Evolutionary conservation across 768 basidiomycete genomes (phyloP).

Genomic region (Boletus rubroflammeus): DNA sequence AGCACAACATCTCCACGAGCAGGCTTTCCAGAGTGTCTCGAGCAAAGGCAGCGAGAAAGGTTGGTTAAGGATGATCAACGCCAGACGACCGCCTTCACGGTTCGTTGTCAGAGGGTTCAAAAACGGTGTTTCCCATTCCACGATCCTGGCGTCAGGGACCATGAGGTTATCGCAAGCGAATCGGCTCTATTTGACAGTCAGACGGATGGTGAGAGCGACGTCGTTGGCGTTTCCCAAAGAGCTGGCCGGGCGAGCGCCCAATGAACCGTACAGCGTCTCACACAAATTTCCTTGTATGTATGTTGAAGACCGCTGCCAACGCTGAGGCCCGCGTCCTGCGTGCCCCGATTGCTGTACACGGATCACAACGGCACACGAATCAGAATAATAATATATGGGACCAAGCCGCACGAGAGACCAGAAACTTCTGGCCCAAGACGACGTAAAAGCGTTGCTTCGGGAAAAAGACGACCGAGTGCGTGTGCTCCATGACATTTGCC

Average conservation of each 20-base stretch:
- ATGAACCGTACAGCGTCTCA: neutral
- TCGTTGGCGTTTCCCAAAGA: neutral
- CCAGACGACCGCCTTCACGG: constrained; percentile 30
- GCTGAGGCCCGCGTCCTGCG: constrained; percentile 1
- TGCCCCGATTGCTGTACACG: constrained; percentile 2
- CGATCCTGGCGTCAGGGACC: constrained; percentile 1
- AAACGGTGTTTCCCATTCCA: constrained; percentile 27
- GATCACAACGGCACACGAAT: neutral
- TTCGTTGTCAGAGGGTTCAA: constrained; percentile 17
- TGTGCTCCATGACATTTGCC: neutral
- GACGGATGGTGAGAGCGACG: neutral
- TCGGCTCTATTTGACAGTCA: neutral
- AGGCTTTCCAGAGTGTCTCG: constrained; percentile 51
- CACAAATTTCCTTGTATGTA: constrained; percentile 20
- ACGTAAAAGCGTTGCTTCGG: constrained; percentile 13
- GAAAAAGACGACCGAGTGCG: constrained; percentile 30
- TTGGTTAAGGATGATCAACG: constrained; percentile 88
- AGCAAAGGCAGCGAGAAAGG: constrained; percentile 70
- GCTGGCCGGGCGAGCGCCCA: neutral
- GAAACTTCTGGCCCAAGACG: constrained; percentile 18
- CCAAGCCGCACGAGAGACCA: constrained; percentile 20
- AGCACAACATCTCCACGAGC: constrained; percentile 63
- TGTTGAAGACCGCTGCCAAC: constrained; percentile 3
- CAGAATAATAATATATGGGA: constrained; percentile 21
- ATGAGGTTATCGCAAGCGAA: neutral